phyloP scores from a whole-genome alignment of 306 rosid genomes.

The Trifolium dubium region DNA sequence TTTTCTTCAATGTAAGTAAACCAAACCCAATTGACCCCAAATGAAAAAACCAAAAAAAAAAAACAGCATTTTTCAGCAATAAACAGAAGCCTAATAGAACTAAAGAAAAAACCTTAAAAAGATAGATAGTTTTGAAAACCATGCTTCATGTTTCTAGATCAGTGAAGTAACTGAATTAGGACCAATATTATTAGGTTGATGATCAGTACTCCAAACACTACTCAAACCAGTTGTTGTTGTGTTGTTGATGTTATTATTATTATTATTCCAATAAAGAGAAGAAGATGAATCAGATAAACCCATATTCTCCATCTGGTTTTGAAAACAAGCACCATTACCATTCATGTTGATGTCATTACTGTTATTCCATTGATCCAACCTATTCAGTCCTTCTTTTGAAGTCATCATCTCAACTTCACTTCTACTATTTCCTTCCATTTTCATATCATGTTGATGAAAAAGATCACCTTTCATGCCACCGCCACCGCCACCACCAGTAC shows the following conservation, averaged over 20 bases:
- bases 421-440: too few relatives aligned
- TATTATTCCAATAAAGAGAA: slow-evolving; percentile 66
- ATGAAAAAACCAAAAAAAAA: neutral
- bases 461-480: slow-evolving; percentile 14
- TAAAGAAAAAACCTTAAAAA: slow-evolving; percentile 37
- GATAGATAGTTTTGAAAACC: slow-evolving; percentile 37
- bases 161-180: slow-evolving; percentile 77
- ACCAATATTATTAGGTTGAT: slow-evolving; percentile 61
- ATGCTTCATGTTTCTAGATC: slow-evolving; percentile 62
- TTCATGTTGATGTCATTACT: neutral
- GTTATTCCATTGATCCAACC: slow-evolving; percentile 47
- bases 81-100: slow-evolving; percentile 37
- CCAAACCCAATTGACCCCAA: slow-evolving; percentile 40
- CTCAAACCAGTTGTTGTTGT: slow-evolving; percentile 46
- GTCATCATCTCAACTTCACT: slow-evolving; percentile 22
- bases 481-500: slow-evolving; percentile 14
- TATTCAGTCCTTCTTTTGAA: slow-evolving; percentile 54
- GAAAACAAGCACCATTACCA: slow-evolving; percentile 33
- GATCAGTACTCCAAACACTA: slow-evolving; percentile 63
- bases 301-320: slow-evolving; percentile 60
- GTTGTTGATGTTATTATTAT: slow-evolving; percentile 25
- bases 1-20: slow-evolving; percentile 40
- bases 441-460: slow-evolving; percentile 56
- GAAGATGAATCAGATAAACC: slow-evolving; percentile 67
- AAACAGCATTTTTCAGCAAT: slow-evolving; percentile 29